phyloP scores from a whole-genome alignment of 495 filamentous ascomycete genomes.

The Trichoderma virens region DNA sequence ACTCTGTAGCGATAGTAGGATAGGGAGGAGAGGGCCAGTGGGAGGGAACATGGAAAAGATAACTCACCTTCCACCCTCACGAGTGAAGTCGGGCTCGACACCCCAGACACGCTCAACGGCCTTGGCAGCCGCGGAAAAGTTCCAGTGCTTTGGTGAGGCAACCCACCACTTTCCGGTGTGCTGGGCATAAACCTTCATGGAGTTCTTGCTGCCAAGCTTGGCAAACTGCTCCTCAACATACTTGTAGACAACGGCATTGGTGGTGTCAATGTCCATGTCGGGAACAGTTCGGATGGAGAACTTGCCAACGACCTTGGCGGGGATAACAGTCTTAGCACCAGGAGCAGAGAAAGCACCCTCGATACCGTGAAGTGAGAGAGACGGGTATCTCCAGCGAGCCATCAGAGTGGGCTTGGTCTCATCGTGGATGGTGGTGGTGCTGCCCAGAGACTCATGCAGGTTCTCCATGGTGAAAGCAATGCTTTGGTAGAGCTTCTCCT shows the following conservation, averaged over 20 bases:
- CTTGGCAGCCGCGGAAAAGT: slow-evolving; percentile 88
- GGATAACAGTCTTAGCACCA: slow-evolving; percentile 97
- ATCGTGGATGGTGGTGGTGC: slow-evolving; percentile 72
- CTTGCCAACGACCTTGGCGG: slow-evolving; percentile 93
- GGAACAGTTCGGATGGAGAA: slow-evolving; percentile 97
- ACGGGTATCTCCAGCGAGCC: slow-evolving; percentile 91
- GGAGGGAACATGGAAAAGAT: background rate
- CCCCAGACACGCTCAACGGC: slow-evolving; percentile 89
- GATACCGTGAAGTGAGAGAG: slow-evolving; percentile 90
- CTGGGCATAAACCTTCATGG: slow-evolving; percentile 64
- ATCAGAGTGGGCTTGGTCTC: slow-evolving; percentile 87
- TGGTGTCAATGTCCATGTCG: slow-evolving; percentile 88
- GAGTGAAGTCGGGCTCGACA: slow-evolving; percentile 87
- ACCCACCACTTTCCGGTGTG: slow-evolving; percentile 99
- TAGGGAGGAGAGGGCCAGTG: too few species aligned
- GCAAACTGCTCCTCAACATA: slow-evolving; percentile 72
- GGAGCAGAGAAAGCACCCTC: slow-evolving; percentile 92
- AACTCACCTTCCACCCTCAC: slow-evolving; percentile 81
- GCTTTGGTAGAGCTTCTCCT: slow-evolving; percentile 71
- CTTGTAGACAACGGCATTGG: slow-evolving; percentile 74
- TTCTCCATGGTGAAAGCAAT: slow-evolving; percentile 96
- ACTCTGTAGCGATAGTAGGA: background rate
- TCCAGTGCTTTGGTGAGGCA: slow-evolving; percentile 94
- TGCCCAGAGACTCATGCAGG: slow-evolving; percentile 82
- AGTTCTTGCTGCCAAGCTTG: slow-evolving; percentile 86